These are phyloP conservation scores for Cercospora beticola DNA, from an alignment of 2,329 filamentous ascomycete genomes.

Conservation along the genomic window DNA sequence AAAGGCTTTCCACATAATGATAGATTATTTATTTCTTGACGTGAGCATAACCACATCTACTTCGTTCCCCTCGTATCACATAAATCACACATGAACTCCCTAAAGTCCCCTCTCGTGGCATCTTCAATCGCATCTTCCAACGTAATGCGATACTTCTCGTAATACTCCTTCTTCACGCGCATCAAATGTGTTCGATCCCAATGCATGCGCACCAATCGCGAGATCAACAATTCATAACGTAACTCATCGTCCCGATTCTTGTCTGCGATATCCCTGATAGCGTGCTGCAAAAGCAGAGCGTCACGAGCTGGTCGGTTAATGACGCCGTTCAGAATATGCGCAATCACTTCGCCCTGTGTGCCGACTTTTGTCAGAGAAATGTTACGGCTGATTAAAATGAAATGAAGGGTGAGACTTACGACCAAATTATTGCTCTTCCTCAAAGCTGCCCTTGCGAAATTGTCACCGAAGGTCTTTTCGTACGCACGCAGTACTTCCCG, in stretches of 20 bases:
- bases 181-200: constrained; percentile 86
- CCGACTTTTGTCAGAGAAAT: neutral
- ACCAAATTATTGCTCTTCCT: constrained; percentile 89
- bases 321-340: constrained; percentile 92
- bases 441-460: constrained; percentile 85
- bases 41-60: neutral
- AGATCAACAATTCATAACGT: constrained; percentile 83
- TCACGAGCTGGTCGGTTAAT: constrained; percentile 95
- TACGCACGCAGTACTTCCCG: constrained; percentile 76
- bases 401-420: constrained; percentile 50
- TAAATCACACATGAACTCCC: constrained; percentile 39
- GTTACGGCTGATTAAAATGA: too few species aligned
- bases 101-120: constrained; percentile 68
- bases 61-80: constrained; percentile 22
- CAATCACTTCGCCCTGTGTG: constrained; percentile 81
- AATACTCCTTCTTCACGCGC: constrained; percentile 75
- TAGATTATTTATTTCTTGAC: too few species aligned
- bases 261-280: constrained; percentile 60
- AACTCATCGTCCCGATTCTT: constrained; percentile 48
- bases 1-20: too few species aligned
- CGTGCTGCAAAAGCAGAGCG: constrained; percentile 85
- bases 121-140: constrained; percentile 77
- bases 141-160: constrained; percentile 70
- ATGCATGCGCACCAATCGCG: constrained; percentile 81
- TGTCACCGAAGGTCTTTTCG: constrained; percentile 68